These are phyloP conservation scores for Claviceps monticola DNA, from an alignment of 2,329 filamentous ascomycete genomes.

Conservation along the genomic window DNA sequence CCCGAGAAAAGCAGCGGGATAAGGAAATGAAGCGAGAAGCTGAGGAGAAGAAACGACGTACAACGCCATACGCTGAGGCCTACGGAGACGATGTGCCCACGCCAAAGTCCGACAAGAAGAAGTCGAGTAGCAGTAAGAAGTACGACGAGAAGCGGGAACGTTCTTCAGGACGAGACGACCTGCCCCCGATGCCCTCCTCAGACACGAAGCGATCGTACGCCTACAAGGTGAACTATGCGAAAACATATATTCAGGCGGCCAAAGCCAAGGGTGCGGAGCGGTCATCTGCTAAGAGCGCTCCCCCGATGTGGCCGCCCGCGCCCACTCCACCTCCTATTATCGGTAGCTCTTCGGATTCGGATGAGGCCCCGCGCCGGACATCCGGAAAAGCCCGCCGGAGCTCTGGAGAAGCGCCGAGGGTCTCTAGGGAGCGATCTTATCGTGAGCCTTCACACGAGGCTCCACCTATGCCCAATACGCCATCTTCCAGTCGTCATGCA, in stretches of 20 bases:
- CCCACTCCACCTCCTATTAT: conserved; percentile 22
- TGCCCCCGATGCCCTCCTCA: conserved; percentile 10
- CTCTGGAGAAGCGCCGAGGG: conserved; percentile 15
- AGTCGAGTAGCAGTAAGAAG: conserved; percentile 23
- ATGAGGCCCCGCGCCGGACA: conserved; percentile 20
- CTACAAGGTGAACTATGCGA: conserved; percentile 12
- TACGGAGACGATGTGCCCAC: conserved; percentile 17
- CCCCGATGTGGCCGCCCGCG: conserved; percentile 16
- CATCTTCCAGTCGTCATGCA: conserved; percentile 18
- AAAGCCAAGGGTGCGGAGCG: conserved; percentile 11
- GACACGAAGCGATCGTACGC: conserved; percentile 12
- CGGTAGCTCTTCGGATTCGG: conserved; percentile 12
- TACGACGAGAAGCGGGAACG: conserved; percentile 24
- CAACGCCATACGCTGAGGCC: conserved; percentile 22
- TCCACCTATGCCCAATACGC: conserved; percentile 14
- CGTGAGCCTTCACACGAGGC: conserved; percentile 19
- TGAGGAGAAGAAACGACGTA: conserved; percentile 23
- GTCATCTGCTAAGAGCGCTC: conserved; percentile 10
- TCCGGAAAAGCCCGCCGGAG: conserved; percentile 20
- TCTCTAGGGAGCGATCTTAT: conserved; percentile 16
- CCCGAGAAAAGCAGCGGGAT: conserved; percentile 20
- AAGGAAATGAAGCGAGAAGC: conserved; percentile 24
- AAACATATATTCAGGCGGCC: conserved; percentile 20
- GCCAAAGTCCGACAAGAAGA: conserved; percentile 23
- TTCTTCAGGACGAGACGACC: conserved; percentile 20